A percentile compares a stretch with the other conserved stretches of the same genome.
Evolutionary conservation across 306 rosid genomes (phyloP).

Genomic region (Gleditsia sinensis): DNA sequence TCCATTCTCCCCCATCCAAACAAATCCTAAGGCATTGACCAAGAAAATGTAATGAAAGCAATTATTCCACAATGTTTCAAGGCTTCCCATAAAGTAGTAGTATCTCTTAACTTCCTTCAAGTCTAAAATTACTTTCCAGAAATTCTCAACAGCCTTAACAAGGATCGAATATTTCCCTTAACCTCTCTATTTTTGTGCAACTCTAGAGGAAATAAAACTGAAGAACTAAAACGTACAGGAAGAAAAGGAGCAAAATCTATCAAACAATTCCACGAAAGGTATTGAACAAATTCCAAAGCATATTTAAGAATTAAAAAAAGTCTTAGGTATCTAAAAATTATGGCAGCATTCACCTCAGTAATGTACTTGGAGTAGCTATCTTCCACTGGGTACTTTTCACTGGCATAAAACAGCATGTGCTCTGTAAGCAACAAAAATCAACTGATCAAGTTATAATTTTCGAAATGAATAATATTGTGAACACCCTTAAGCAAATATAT

Average conservation of each 20-base stretch:
- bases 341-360: slow-evolving; percentile 58
- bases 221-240: neutral
- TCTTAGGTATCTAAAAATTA: neutral
- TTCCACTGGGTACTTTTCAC: slow-evolving; percentile 92
- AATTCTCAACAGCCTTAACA: slow-evolving; percentile 17
- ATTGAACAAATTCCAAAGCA: slow-evolving; percentile 17
- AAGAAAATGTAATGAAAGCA: neutral
- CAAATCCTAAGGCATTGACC: no score
- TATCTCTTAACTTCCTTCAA: neutral
- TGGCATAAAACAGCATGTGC: slow-evolving; percentile 98
- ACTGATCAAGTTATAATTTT: slow-evolving; percentile 14
- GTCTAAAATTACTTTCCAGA: neutral
- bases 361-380: slow-evolving; percentile 93
- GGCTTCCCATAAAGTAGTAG: neutral
- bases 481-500: neutral
- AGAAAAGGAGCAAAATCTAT: neutral
- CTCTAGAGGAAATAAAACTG: slow-evolving; percentile 10
- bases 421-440: slow-evolving; percentile 53
- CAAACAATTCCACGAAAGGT: neutral
- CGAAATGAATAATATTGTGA: neutral
- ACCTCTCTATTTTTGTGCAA: slow-evolving; percentile 8
- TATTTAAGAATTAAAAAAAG: neutral
- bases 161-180: slow-evolving; percentile 7
- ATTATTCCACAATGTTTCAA: neutral
- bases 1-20: no score